Evolutionary conservation across 2,329 filamentous ascomycete genomes (phyloP).

Genomic region (Graphilbum sp.): DNA sequence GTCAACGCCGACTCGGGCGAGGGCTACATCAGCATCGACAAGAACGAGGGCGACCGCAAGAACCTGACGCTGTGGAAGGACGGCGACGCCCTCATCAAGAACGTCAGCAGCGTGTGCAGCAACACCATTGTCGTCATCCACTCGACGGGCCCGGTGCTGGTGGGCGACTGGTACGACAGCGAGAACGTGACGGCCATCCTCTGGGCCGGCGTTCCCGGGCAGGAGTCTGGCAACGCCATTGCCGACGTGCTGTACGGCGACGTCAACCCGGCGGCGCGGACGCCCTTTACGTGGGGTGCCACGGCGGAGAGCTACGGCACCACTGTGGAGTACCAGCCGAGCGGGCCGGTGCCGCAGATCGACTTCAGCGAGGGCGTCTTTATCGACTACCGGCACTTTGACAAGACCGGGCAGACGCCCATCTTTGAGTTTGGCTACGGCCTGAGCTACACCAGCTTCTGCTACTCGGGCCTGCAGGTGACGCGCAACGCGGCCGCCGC

Average conservation of each 20-base stretch:
- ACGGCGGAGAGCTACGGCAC: conserved; percentile 51
- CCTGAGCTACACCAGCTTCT: conserved; percentile 64
- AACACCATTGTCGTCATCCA: conserved; percentile 92
- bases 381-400: conserved; percentile 68
- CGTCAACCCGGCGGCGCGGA: conserved; percentile 59
- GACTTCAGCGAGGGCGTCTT: conserved; percentile 65
- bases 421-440: conserved; percentile 73
- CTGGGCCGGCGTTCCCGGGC: conserved; percentile 66
- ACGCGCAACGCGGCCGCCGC: conserved; percentile 25
- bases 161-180: conserved; percentile 58
- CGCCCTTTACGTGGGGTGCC: conserved; percentile 66
- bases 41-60: conserved; percentile 75
- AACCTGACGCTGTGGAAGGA: conserved; percentile 82
- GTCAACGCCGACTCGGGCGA: conserved; percentile 79
- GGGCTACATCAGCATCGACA: conserved; percentile 68
- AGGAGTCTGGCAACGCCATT: conserved; percentile 67
- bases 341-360: conserved; percentile 46
- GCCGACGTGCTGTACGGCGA: conserved; percentile 68
- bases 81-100: conserved; percentile 67
- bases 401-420: conserved; percentile 46
- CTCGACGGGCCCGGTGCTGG: conserved; percentile 61
- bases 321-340: conserved; percentile 48
- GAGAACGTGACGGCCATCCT: conserved; percentile 72
- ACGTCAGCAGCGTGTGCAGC: conserved; percentile 58
- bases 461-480: conserved; percentile 52